Evolutionary conservation across 129 eudicot species (phyloP).

Genomic region (Chrysanthemum makinoi): DNA sequence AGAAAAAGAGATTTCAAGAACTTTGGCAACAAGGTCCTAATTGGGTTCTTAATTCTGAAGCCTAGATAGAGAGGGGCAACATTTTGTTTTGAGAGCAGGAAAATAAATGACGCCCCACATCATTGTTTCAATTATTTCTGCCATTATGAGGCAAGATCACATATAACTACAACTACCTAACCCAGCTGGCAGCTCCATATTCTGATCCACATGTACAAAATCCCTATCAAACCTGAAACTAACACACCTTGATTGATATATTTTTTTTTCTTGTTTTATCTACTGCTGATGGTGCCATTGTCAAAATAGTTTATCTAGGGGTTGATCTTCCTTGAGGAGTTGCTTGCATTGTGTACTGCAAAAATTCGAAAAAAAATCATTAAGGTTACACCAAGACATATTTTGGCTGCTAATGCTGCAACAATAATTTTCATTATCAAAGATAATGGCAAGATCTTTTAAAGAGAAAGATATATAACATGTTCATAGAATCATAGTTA

Average conservation of each 20-base stretch:
- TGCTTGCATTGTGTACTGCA: constrained; percentile 33
- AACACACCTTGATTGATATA: background rate
- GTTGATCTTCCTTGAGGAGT: constrained; percentile 37
- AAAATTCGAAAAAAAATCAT: constrained; percentile 1
- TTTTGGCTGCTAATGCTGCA: constrained; percentile 1
- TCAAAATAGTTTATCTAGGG: constrained; percentile 26
- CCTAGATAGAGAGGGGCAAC: constrained; percentile 14
- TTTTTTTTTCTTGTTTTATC: too few relatives aligned
- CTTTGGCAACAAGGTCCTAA: constrained; percentile 15
- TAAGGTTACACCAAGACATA: constrained; percentile 3
- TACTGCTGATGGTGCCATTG: background rate
- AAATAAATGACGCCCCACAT: background rate
- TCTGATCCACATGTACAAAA: constrained; percentile 12
- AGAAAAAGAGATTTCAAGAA: background rate
- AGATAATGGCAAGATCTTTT: background rate
- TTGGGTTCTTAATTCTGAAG: constrained; percentile 12
- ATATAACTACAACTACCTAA: constrained; percentile 12
- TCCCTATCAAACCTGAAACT: constrained; percentile 19
- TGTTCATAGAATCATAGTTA: background rate
- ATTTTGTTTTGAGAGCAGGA: constrained; percentile 7
- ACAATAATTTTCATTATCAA: background rate
- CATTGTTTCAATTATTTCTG: constrained; percentile 6
- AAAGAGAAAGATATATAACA: background rate
- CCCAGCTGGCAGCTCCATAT: constrained; percentile 10
- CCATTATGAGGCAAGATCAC: background rate